These are phyloP conservation scores for Hsuehochloa calcarea DNA, from an alignment of 176 grass and related monocot species.

Conservation along the genomic window DNA sequence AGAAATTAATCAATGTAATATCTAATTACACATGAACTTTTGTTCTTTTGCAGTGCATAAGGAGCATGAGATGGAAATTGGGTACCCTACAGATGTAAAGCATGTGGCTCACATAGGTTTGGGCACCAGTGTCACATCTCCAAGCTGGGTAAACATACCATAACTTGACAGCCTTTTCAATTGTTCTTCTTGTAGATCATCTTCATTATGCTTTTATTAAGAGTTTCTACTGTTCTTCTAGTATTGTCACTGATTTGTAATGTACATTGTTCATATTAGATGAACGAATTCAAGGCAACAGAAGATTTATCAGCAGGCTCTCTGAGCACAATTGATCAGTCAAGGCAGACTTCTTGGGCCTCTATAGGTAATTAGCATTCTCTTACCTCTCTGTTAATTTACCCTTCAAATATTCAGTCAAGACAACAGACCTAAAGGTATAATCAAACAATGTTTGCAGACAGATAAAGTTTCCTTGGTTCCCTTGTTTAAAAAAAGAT, in stretches of 20 bases:
- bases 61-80: slow-evolving; percentile 93
- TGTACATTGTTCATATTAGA: slow-evolving; percentile 41
- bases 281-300: slow-evolving; percentile 65
- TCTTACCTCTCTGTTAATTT: not conserved
- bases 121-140: slow-evolving; percentile 53
- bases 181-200: not conserved
- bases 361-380: slow-evolving; percentile 38
- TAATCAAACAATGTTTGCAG: not conserved
- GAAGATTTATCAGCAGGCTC: slow-evolving; percentile 61
- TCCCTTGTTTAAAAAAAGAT: not conserved
- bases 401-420: not conserved
- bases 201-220: not conserved
- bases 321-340: slow-evolving; percentile 54
- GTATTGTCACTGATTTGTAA: not conserved
- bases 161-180: slow-evolving; percentile 5
- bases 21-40: not conserved
- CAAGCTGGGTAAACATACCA: slow-evolving; percentile 73
- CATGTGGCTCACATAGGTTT: slow-evolving; percentile 91
- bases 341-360: slow-evolving; percentile 60
- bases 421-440: not conserved
- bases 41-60: slow-evolving; percentile 57
- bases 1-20: not conserved
- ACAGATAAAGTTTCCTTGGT: not conserved
- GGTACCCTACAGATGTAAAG: slow-evolving; percentile 87
- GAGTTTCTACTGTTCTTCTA: not conserved